Conservation (phyloP, 2,329 filamentous ascomycete genomes). For the Diaporthe sp. region DNA sequence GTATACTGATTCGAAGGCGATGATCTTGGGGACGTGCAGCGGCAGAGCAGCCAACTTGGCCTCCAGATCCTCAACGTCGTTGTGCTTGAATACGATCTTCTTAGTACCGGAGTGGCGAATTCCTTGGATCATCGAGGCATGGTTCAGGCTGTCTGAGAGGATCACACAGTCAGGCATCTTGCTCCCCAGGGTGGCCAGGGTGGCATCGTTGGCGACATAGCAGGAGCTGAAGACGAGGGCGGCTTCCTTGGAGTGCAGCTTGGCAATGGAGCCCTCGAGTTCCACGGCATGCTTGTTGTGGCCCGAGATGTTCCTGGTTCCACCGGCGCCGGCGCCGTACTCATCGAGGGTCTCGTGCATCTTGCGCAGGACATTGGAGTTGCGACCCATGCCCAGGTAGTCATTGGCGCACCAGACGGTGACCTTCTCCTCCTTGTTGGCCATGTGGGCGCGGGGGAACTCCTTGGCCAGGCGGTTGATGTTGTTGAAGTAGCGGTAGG, state of each 20-base stretch:
- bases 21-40: conserved; percentile 91
- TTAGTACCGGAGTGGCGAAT: conserved; percentile 97
- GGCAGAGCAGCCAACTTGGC: conserved; percentile 91
- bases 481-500: conserved; percentile 99
- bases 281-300: conserved; percentile 95
- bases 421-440: conserved; percentile 84
- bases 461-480: conserved; percentile 98
- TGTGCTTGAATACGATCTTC: conserved; percentile 99
- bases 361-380: conserved; percentile 84
- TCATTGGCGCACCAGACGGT: conserved; percentile 99
- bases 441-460: conserved; percentile 95
- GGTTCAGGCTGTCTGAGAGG: conserved; percentile 96
- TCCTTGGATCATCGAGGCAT: conserved; percentile 99
- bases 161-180: conserved; percentile 98
- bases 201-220: conserved; percentile 98
- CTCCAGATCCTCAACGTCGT: conserved; percentile 94
- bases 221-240: conserved; percentile 97
- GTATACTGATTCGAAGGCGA: conserved; percentile 98
- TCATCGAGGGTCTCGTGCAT: conserved; percentile 97
- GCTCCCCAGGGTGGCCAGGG: conserved; percentile 94
- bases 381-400: conserved; percentile 97
- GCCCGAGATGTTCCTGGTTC: conserved; percentile 97
- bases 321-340: conserved; percentile 95
- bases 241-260: conserved; percentile 91
- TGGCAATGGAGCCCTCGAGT: conserved; percentile 85